Conservation (phyloP, 108 stramenopile genomes). For the Epipyxis sp. region DNA sequence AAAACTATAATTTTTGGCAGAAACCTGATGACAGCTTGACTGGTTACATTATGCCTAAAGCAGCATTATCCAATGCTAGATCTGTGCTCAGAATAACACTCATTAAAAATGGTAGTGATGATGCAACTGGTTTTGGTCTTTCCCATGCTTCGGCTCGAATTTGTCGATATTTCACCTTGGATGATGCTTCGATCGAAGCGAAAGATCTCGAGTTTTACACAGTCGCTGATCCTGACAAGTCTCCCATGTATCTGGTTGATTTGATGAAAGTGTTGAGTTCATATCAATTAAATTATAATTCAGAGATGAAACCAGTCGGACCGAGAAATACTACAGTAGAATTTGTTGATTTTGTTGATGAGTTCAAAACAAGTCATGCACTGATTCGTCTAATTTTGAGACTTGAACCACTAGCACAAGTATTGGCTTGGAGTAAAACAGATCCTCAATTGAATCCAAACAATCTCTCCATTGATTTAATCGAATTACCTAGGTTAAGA, state of each 20-base stretch:
- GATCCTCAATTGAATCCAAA: conserved; percentile 64
- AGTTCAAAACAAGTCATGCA: background rate
- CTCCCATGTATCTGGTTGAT: conserved; percentile 2
- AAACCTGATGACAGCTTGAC: conserved; percentile 81
- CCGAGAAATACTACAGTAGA: too few species aligned
- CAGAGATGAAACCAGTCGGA: too few species aligned
- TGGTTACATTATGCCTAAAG: conserved; percentile 56
- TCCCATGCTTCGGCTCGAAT: conserved; percentile 73
- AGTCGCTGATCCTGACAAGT: background rate
- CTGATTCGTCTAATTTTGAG: conserved; percentile 81
- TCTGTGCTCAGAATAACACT: conserved; percentile 71
- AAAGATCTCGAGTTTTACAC: background rate
- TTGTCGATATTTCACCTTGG: conserved; percentile 63
- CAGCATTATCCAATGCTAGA: conserved; percentile 2
- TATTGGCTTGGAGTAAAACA: conserved; percentile 83
- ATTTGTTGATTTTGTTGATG: too few species aligned
- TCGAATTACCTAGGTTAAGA: conserved; percentile 91
- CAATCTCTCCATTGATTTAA: conserved; percentile 68
- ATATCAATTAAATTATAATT: too few species aligned
- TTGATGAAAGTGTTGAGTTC: background rate
- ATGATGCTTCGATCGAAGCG: too few species aligned
- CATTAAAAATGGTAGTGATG: conserved; percentile 62
- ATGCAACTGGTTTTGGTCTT: conserved; percentile 83
- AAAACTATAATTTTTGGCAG: conserved; percentile 93
- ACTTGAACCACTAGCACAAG: conserved; percentile 86